Evolutionary conservation across 2,329 filamentous ascomycete species (phyloP).

Genomic region (Emericellopsis cladophorae): DNA sequence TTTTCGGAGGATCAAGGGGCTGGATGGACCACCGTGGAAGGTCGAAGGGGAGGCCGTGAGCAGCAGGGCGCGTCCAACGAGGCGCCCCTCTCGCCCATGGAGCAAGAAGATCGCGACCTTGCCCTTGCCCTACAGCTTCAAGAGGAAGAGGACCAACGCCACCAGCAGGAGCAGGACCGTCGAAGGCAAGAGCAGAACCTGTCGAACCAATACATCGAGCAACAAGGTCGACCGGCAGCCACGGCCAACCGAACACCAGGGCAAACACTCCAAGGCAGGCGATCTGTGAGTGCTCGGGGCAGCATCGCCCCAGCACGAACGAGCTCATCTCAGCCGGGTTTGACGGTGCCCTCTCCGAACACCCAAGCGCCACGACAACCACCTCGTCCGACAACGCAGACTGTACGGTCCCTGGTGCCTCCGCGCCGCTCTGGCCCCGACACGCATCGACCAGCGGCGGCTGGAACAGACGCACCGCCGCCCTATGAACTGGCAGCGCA

Average conservation of each 20-base stretch:
- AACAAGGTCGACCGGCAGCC: conserved; percentile 33
- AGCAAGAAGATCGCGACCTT: conserved; percentile 75
- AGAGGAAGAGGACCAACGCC: conserved; percentile 79
- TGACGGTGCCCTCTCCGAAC: background rate
- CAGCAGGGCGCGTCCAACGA: conserved; percentile 4
- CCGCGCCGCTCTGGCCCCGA: conserved; percentile 20
- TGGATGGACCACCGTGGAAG: conserved; percentile 44
- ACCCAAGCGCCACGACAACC: conserved; percentile 2
- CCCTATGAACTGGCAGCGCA: conserved; percentile 45
- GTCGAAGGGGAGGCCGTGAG: conserved; percentile 13
- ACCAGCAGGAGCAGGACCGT: conserved; percentile 51
- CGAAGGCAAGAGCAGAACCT: conserved; percentile 54
- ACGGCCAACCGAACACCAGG: background rate
- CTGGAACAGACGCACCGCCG: conserved; percentile 38
- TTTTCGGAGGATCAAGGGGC: conserved; percentile 10
- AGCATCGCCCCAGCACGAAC: conserved; percentile 7
- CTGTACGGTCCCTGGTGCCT: conserved; percentile 12
- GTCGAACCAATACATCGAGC: conserved; percentile 59
- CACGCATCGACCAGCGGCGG: conserved; percentile 22
- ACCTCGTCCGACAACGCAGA: conserved; percentile 3
- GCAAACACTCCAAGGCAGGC: background rate
- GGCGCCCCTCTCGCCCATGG: conserved; percentile 8
- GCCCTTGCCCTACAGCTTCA: conserved; percentile 86
- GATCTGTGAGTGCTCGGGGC: background rate
- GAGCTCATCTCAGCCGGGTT: conserved; percentile 8